These are phyloP conservation scores for Luvunga scandens DNA, from an alignment of 345 rosid species.

Conservation along the genomic window DNA sequence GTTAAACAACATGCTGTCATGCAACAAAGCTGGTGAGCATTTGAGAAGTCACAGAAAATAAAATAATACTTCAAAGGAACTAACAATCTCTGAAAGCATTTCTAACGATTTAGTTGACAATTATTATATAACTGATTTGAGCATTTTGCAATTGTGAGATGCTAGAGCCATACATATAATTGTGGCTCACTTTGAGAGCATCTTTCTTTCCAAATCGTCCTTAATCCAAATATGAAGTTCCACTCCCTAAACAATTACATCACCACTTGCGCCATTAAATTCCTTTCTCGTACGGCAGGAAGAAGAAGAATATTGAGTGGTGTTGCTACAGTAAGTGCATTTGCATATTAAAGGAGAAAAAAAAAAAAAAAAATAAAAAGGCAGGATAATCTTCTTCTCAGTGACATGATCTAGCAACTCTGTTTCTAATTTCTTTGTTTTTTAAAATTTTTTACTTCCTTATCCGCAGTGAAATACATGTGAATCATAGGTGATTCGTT, in stretches of 20 bases:
- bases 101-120: neutral
- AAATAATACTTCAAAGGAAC: neutral
- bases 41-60: neutral
- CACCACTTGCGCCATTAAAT: neutral
- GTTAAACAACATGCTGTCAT: neutral
- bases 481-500: too few relatives aligned
- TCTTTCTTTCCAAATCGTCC: neutral
- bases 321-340: neutral
- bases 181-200: neutral
- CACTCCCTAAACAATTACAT: neutral
- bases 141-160: neutral
- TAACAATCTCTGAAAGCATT: neutral
- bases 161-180: neutral
- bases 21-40: neutral
- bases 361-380: neutral
- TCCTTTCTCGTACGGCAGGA: neutral
- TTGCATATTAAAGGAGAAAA: neutral
- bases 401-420: neutral
- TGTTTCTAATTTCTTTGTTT: too few relatives aligned
- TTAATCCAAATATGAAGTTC: neutral
- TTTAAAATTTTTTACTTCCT: too few relatives aligned
- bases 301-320: too few relatives aligned
- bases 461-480: too few relatives aligned
- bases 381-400: neutral
- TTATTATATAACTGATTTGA: neutral